Evolutionary conservation across 805 yeast genomes (phyloP), one percentile per base, ranked within the genome.

Genomic region (Lipomyces starkeyi): DNA sequence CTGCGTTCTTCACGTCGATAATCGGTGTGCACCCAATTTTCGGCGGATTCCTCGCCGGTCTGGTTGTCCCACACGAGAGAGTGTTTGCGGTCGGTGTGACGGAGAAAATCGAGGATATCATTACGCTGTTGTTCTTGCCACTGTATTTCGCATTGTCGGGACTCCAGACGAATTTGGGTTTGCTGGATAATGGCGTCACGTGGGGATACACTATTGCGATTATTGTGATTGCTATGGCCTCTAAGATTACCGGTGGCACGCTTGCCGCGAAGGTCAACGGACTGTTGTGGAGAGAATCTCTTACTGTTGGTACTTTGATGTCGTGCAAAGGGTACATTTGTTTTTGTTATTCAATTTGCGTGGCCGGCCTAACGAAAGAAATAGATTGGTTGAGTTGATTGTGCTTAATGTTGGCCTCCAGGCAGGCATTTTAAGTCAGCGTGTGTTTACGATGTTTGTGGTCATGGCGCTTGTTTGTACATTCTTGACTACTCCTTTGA

Each of bases 21-120:
- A 88, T 91, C 70, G 97, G 96, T 4, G 94, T 90, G 11, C 96
- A 91, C 78, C 90, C 95, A 0, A 91, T 91, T 73, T 91, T 91
- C 78, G 97, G 96, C 55, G 95, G 94, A 0, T 91, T 91, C 74
- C 83, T 91, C 78, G 86, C 87, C 13, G 97, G 97, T 3, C 80
- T 88, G 40, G 85, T 91, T 62, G 85, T 90, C 6, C 96, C 96
- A 8, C 82, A 94, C 73, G 93, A 90, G 61, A 86, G 88, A 73
- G 89, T 89, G 20, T 89, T 88, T 75, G 92, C 88, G 20, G 84
- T 89, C 53, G 84, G 84, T 54, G 80, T 91, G 59, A 88, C 91
- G 1, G 91, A 88, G 72, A 87, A 90, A 74, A 85, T 91, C 77
- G 97, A 91, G 78, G 94, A 90, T 75, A 79, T 91, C 64, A 91